A percentile compares a stretch with the other conserved stretches of the same genome.
phyloP scores from a whole-genome alignment of 2,329 filamentous ascomycete genomes.

The Lasiodiplodia citricola region DNA sequence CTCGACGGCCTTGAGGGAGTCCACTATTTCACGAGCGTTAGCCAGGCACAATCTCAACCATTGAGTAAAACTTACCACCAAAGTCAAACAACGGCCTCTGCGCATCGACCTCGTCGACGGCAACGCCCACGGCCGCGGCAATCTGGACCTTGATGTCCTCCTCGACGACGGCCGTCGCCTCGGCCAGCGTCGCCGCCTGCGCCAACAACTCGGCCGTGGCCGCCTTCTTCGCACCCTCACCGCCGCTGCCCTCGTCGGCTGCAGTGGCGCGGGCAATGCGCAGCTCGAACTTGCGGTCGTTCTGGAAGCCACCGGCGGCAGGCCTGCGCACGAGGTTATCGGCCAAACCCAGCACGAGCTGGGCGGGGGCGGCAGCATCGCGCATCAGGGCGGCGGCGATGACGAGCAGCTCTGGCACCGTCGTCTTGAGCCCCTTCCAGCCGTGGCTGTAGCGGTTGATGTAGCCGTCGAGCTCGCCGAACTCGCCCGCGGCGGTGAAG shows the following conservation, averaged over 20 bases:
- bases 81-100: background rate
- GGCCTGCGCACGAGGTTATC: background rate
- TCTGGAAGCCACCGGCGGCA: background rate
- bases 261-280: background rate
- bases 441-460: slow-evolving; percentile 1
- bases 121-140: too few species aligned
- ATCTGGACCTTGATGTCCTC: too few species aligned
- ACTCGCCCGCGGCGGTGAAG: background rate
- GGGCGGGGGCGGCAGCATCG: background rate
- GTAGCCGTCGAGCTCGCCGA: background rate
- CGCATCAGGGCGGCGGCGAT: background rate
- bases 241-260: background rate
- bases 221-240: background rate
- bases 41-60: slow-evolving; percentile 17
- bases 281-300: background rate
- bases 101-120: too few species aligned
- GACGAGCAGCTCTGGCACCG: background rate
- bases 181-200: background rate
- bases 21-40: slow-evolving; percentile 23
- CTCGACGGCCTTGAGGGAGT: slow-evolving; percentile 37
- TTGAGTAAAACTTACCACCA: background rate
- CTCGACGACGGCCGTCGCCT: background rate
- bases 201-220: background rate
- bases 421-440: background rate
- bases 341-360: background rate